Base-by-base conservation (phyloP, 768 basidiomycete genomes). In the Tylopilus balloui region DNA sequence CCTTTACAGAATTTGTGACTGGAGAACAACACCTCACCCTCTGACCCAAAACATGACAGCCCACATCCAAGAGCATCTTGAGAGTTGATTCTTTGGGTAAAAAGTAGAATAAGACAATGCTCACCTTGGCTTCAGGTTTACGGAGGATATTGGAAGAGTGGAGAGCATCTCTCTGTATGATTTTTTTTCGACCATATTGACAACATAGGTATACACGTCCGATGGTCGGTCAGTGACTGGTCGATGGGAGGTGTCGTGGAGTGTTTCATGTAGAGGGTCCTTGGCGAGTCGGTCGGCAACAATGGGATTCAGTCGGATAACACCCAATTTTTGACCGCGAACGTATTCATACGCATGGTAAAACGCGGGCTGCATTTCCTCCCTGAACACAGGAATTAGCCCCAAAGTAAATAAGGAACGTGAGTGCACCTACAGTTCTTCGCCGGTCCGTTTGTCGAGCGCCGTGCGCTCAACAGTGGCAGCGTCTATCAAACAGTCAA, bases 191-290 rank as follows among this genome's bases (percentile, higher is more conserved):
- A 94, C 92, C 78, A 91, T 88, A 55, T 78, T 71, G 15, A 91
- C 90, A 24, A 98, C 93, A 57, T 84, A 86, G 3, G 92, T 86
- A 66, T 99, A 99, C 50, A 98, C 94, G 62, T 99, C 96, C 28
- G 92, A 87, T 0, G 96, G 96, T 23, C 84, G 75, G 52, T 92
- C 91, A 0, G 84, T 83, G 10, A 82, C 84, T 31, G 79, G n/a
- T n/a, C n/a, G n/a, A n/a, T n/a, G n/a, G n/a, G n/a, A n/a, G n/a
- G n/a, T n/a, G n/a, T n/a, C n/a, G n/a, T n/a, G n/a, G n/a, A n/a
- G n/a, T n/a, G n/a, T n/a, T n/a, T n/a, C n/a, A n/a, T n/a, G n/a
- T n/a, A n/a, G n/a, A n/a, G n/a, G n/a, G n/a, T n/a, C n/a, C n/a
- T n/a, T n/a, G n/a, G n/a, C n/a, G n/a, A 98, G 71, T 3, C 86